Base-by-base conservation (phyloP, 192 early-diverging fungal species). In the Linnemannia schmuckeri region DNA sequence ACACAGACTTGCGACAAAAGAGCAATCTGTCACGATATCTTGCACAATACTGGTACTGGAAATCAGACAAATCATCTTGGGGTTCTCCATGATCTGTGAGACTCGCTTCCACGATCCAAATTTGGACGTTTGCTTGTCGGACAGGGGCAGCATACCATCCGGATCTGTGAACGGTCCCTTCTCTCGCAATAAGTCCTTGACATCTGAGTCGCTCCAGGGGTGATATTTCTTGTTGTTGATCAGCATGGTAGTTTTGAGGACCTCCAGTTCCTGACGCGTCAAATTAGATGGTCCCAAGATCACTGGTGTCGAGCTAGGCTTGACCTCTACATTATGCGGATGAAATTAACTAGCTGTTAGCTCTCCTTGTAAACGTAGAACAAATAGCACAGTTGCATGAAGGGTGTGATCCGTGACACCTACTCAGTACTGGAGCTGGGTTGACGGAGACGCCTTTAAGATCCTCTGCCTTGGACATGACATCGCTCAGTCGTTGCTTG, bases 21-120 rank as follows among this genome's bases (percentile, higher is more conserved):
- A 98, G 86, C 97, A 99, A 89, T 99, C 97, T 4, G 96, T 97
- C 2, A 98, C 97, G 22, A 96, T 93, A 82, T 98, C 97, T 91
- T 97, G 93, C 66, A 94, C 89, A 52, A 95, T 95, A 74, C 90
- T 93, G 3, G 85, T 87, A 82, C 94, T 93, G 12, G 96, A 96
- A 42, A 94, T 90, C 40, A 92, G 76, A 30, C 88, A 87, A 76
- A 98, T 94, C 83, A 99, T 92, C 54, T 82, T 89, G 0, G 96
- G 96, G 20, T 88, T 84, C 37, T 83, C 82, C 93, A 95, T 95
- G 20, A 97, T 89, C 76, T 96, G 91, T 20, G 90, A 90, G 12
- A 96, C 95, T 17, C 97, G 93, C 82, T 93, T 95, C 97, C 97
- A 99, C 22, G 89, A 91, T 70, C 91, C 93, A 88, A 97, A 96